Conservation (phyloP, 495 filamentous ascomycete genomes). For the Penicillium odoratum region DNA sequence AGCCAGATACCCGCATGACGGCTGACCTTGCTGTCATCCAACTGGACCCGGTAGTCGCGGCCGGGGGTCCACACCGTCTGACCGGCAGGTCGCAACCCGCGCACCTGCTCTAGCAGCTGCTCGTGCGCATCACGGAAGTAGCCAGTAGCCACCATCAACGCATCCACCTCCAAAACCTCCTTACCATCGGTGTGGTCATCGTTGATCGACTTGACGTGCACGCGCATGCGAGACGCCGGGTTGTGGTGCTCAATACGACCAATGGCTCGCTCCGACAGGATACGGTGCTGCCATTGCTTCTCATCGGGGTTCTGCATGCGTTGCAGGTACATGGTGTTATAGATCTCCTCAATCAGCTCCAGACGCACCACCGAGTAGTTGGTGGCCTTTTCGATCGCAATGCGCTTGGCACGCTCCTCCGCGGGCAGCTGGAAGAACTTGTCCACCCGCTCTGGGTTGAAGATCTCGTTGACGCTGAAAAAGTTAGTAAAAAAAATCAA, state of each 20-base stretch:
- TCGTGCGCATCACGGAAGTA: conserved; percentile 80
- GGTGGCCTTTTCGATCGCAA: conserved; percentile 69
- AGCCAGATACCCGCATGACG: conserved; percentile 77
- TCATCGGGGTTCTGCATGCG: conserved; percentile 68
- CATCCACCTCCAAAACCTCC: conserved; percentile 70
- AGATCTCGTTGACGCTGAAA: conserved; percentile 88
- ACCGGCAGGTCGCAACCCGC: conserved; percentile 58
- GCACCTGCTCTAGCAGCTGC: conserved; percentile 66
- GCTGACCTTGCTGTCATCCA: conserved; percentile 62
- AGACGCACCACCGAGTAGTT: conserved; percentile 94
- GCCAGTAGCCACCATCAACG: conserved; percentile 83
- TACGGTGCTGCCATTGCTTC: conserved; percentile 75
- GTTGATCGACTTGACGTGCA: conserved; percentile 34
- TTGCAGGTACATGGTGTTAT: conserved; percentile 82
- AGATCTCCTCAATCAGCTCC: conserved; percentile 82
- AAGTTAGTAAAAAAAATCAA: conserved; percentile 20
- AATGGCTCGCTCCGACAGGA: conserved; percentile 66
- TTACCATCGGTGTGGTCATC: conserved; percentile 39
- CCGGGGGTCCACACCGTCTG: conserved; percentile 37
- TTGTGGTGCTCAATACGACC: conserved; percentile 54
- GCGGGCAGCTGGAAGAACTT: conserved; percentile 64
- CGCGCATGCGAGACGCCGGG: conserved; percentile 41
- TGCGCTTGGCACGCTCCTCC: conserved; percentile 59
- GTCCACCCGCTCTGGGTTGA: conserved; percentile 83
- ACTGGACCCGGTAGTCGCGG: conserved; percentile 74